Percentiles rank a stretch among this genome's conserved stretches.
Evolutionary conservation across 352 stramenopile genomes (phyloP).

Genomic region (Blastocystis sp.): DNA sequence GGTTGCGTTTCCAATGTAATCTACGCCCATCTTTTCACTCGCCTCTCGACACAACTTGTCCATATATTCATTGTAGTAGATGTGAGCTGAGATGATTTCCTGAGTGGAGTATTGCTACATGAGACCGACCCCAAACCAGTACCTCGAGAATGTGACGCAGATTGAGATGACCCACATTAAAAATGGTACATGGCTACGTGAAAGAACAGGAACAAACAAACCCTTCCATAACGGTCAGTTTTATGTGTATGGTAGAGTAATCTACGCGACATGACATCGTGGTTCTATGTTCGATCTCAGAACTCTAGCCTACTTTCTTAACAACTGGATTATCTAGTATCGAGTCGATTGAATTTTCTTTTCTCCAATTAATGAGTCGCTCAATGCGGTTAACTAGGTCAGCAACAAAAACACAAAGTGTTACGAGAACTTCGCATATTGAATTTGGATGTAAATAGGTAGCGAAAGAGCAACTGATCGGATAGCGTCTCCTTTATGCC

Average conservation of each 20-base stretch:
- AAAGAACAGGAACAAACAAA: not conserved
- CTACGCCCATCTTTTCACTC: slow-evolving; percentile 24
- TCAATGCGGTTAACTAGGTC: slow-evolving; percentile 47
- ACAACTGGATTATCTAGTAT: slow-evolving; percentile 37
- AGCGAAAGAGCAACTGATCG: slow-evolving; percentile 38
- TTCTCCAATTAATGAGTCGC: slow-evolving; percentile 22
- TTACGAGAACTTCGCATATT: not conserved
- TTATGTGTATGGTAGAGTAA: slow-evolving; percentile 39
- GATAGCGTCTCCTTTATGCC: not conserved
- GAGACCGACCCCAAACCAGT: not conserved
- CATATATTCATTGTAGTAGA: slow-evolving; percentile 62
- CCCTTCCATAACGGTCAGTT: slow-evolving; percentile 31
- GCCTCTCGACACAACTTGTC: slow-evolving; percentile 42
- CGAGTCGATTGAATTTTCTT: slow-evolving; percentile 9
- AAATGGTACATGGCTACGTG: slow-evolving; percentile 48
- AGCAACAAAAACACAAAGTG: not conserved
- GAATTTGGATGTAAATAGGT: slow-evolving; percentile 53
- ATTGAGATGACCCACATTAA: slow-evolving; percentile 49
- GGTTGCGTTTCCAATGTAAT: slow-evolving; percentile 51
- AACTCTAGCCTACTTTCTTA: not conserved
- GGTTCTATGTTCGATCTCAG: not conserved
- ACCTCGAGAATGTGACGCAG: slow-evolving; percentile 29
- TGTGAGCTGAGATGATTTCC: slow-evolving; percentile 45
- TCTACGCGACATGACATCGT: slow-evolving; percentile 16
- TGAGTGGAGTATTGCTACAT: slow-evolving; percentile 16